Evolutionary conservation across 2,329 filamentous ascomycete genomes (phyloP).

Genomic region (Colletotrichum chlorophyti): DNA sequence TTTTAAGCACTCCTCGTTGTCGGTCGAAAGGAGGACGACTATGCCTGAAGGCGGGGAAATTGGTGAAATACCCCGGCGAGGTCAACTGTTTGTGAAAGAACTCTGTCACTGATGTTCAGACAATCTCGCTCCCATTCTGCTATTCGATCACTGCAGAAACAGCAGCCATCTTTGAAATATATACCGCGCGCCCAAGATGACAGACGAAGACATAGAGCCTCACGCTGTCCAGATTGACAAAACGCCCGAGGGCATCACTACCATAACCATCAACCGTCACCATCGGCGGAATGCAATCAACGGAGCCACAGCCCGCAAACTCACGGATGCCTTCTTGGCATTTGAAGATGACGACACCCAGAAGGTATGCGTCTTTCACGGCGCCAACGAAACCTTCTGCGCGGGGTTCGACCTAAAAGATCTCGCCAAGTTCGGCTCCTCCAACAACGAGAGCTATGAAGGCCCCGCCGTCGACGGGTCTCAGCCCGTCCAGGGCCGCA

Average conservation of each 20-base stretch:
- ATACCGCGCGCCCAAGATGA: no score
- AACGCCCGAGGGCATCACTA: constrained; percentile 52
- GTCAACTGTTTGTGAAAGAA: no score
- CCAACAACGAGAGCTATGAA: background rate
- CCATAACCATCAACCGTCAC: constrained; percentile 61
- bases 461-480: constrained; percentile 14
- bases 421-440: constrained; percentile 36
- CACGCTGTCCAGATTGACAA: constrained; percentile 28
- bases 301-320: constrained; percentile 50
- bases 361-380: constrained; percentile 59
- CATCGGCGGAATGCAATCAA: constrained; percentile 60
- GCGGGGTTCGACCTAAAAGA: constrained; percentile 59
- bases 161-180: no score
- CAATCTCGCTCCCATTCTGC: no score
- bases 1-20: no score
- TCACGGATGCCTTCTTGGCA: constrained; percentile 52
- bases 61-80: no score
- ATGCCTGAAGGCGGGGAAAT: no score
- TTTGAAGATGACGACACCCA: constrained; percentile 58
- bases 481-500: constrained; percentile 30
- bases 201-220: background rate
- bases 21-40: no score
- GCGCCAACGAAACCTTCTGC: constrained; percentile 55
- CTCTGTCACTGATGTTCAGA: no score
- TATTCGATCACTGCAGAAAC: no score